phyloP scores from a whole-genome alignment of 305 asterid genomes.

The Striga hermonthica region DNA sequence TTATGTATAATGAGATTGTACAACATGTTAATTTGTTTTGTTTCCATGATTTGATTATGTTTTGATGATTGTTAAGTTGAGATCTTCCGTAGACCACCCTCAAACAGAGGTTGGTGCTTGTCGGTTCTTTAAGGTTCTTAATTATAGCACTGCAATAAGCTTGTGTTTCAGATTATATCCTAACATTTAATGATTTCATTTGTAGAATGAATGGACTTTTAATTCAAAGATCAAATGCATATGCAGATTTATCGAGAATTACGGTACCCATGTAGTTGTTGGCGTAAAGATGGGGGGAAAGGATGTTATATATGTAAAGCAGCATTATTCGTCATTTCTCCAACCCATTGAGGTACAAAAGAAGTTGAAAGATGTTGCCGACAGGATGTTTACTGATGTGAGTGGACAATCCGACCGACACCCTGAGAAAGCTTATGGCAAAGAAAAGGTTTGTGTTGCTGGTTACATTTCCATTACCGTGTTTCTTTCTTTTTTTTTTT shows the following conservation, averaged over 20 bases:
- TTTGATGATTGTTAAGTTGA: not conserved
- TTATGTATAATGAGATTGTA: slow-evolving; percentile 10
- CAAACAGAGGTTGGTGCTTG: not conserved
- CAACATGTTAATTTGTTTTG: slow-evolving; percentile 12
- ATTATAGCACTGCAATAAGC: slow-evolving; percentile 8
- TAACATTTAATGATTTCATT: slow-evolving; percentile 8
- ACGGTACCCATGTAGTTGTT: slow-evolving; percentile 76
- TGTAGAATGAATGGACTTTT: slow-evolving; percentile 13
- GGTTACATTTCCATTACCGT: slow-evolving; percentile 21
- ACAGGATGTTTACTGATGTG: slow-evolving; percentile 60
- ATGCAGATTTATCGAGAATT: slow-evolving; percentile 70
- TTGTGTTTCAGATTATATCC: slow-evolving; percentile 17
- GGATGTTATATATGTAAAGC: slow-evolving; percentile 75
- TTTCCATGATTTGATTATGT: slow-evolving; percentile 19
- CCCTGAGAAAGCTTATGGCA: slow-evolving; percentile 36
- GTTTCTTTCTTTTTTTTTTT: not conserved
- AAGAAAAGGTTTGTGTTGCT: slow-evolving; percentile 47
- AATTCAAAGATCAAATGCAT: not conserved
- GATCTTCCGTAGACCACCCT: not conserved
- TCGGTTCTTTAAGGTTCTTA: slow-evolving; percentile 8
- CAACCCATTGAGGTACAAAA: slow-evolving; percentile 63
- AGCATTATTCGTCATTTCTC: slow-evolving; percentile 61
- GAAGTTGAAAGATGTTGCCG: slow-evolving; percentile 71
- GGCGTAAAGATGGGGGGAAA: slow-evolving; percentile 92
- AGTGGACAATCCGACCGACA: slow-evolving; percentile 39